Percentiles rank a stretch among this genome's conserved stretches.
Evolutionary conservation across 352 stramenopile species (phyloP).

Genomic region (Phytophthora sp.): DNA sequence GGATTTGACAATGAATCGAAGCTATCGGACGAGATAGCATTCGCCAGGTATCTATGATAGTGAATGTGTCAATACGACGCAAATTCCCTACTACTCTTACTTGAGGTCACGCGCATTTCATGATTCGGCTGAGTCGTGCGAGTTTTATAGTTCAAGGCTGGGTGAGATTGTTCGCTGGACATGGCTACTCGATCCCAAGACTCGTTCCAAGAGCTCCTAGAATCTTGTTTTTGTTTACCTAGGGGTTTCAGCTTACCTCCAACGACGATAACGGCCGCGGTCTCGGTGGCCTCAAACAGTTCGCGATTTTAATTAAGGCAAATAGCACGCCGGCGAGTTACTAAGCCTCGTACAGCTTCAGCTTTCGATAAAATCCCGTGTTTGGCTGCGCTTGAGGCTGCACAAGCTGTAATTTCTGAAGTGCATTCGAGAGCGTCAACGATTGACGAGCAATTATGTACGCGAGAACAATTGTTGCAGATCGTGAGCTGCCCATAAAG

Average conservation of each 20-base stretch:
- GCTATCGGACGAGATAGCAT: no score
- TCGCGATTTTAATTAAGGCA: no score
- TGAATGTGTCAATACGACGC: no score
- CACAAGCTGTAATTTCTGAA: slow-evolving; percentile 43
- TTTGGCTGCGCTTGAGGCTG: slow-evolving; percentile 74
- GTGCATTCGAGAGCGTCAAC: slow-evolving; percentile 47
- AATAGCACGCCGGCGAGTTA: no score
- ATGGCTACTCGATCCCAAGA: not conserved
- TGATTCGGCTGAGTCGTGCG: not conserved
- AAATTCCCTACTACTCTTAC: no score
- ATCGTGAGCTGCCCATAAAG: slow-evolving; percentile 72
- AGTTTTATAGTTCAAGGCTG: not conserved
- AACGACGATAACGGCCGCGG: not conserved
- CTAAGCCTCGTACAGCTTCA: no score
- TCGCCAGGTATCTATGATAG: no score
- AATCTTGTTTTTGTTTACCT: not conserved
- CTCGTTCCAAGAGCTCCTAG: not conserved
- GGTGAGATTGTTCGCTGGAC: not conserved
- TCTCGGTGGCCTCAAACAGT: no score
- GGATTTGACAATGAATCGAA: no score
- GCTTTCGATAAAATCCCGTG: slow-evolving; percentile 60
- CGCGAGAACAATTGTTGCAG: slow-evolving; percentile 67
- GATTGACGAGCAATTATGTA: slow-evolving; percentile 54
- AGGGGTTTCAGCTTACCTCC: not conserved
- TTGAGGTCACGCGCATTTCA: no score